Evolutionary conservation across 2,329 filamentous ascomycete genomes (phyloP).

Genomic region (Arthrobotrys musiformis): DNA sequence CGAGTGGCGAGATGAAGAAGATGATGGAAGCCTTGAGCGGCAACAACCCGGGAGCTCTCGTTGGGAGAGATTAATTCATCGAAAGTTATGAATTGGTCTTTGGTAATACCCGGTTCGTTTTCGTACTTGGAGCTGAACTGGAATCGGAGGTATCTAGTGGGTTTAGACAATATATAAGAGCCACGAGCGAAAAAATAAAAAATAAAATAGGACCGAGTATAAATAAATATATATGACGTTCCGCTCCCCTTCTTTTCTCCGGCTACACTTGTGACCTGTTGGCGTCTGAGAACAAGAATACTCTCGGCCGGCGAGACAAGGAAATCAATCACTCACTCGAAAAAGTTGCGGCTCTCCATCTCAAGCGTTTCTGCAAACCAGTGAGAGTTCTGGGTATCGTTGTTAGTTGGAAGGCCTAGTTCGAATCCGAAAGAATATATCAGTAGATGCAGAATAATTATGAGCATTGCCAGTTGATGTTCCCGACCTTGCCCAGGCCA

Average conservation of each 20-base stretch:
- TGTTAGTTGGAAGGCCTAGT: constrained; percentile 24
- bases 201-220: background rate
- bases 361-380: constrained; percentile 56
- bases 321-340: constrained; percentile 49
- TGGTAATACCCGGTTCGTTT: background rate
- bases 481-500: background rate
- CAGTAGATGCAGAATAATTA: background rate
- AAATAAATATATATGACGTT: background rate
- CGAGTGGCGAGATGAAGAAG: constrained; percentile 57
- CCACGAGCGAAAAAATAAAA: background rate
- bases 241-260: background rate
- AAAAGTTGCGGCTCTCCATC: constrained; percentile 56
- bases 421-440: background rate
- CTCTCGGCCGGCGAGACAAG: background rate
- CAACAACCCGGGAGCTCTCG: constrained; percentile 51
- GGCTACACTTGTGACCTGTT: too few species aligned
- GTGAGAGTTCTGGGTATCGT: constrained; percentile 55
- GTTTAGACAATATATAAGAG: background rate
- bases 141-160: constrained; percentile 20
- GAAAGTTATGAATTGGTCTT: constrained; percentile 55
- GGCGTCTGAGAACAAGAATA: too few species aligned
- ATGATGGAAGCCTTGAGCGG: constrained; percentile 58
- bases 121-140: constrained; percentile 26
- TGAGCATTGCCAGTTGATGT: background rate
- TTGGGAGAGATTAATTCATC: constrained; percentile 56